Conservation (phyloP, 495 filamentous ascomycete species). For the Hypoxylon trugodes region DNA sequence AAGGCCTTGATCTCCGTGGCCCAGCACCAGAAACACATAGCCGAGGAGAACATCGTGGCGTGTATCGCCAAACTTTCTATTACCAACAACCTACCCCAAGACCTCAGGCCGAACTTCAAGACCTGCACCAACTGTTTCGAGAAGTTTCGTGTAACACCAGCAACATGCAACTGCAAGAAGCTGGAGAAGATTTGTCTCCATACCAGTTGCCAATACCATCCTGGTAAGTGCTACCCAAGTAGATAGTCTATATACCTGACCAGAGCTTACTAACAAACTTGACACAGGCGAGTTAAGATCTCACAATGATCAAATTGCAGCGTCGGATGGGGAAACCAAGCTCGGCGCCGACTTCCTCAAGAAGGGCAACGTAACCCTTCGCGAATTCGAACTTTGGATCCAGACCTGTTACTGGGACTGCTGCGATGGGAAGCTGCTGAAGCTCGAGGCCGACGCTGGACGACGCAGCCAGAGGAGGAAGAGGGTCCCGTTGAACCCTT, state of each 20-base stretch:
- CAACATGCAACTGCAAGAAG: neutral
- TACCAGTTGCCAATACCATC: constrained; percentile 13
- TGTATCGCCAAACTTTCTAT: neutral
- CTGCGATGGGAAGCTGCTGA: constrained; percentile 13
- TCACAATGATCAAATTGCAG: neutral
- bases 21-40: constrained; percentile 1
- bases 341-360: neutral
- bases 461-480: constrained; percentile 14
- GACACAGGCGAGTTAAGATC: constrained; percentile 9
- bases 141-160: neutral
- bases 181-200: neutral
- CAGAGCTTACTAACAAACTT: neutral
- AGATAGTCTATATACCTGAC: neutral
- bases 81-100: neutral
- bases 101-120: neutral
- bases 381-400: constrained; percentile 23
- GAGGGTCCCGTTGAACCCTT: neutral
- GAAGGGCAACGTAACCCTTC: neutral
- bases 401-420: constrained; percentile 21
- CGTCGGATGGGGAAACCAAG: neutral
- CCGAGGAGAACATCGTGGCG: constrained; percentile 1
- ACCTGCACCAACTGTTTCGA: constrained; percentile 13
- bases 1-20: neutral
- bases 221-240: constrained; percentile 11
- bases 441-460: neutral